Evolutionary conservation across 352 stramenopile genomes (phyloP).

Genomic region (Phytopythium vexans): DNA sequence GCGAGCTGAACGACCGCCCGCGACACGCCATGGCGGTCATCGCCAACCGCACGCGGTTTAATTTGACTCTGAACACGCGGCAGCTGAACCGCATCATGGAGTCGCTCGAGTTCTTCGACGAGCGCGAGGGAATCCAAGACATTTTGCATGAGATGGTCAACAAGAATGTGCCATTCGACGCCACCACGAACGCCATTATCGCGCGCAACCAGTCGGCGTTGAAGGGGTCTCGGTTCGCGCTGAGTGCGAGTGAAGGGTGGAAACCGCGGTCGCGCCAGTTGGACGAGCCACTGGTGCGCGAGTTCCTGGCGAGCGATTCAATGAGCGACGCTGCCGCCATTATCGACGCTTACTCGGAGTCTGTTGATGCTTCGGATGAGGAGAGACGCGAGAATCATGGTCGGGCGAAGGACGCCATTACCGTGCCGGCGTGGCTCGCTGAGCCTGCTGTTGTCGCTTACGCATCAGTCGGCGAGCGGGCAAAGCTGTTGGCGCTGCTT

Average conservation of each 20-base stretch:
- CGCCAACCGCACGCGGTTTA: conserved; percentile 52
- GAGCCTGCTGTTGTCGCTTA: conserved; percentile 36
- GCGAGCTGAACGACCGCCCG: conserved; percentile 26
- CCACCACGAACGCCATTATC: conserved; percentile 24
- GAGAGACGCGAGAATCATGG: conserved; percentile 4
- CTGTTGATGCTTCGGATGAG: conserved; percentile 17
- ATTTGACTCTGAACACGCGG: conserved; percentile 29
- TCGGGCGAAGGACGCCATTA: conserved; percentile 4
- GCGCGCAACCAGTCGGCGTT: conserved; percentile 34
- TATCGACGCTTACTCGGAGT: conserved; percentile 20
- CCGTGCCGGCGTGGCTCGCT: conserved; percentile 29
- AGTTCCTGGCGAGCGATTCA: conserved; percentile 24
- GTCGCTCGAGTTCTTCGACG: conserved; percentile 34
- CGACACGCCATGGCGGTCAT: conserved; percentile 49
- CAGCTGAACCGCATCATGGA: conserved; percentile 46
- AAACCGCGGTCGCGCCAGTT: conserved; percentile 18
- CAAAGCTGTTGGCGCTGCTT: conserved; percentile 49
- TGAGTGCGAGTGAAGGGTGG: conserved; percentile 3
- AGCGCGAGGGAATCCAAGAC: conserved; percentile 23
- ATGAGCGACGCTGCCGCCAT: conserved; percentile 32
- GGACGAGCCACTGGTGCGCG: conserved; percentile 15
- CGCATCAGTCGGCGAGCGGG: conserved; percentile 29
- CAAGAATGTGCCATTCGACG: conserved; percentile 19
- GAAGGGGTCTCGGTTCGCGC: conserved; percentile 20
- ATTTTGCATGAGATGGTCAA: conserved; percentile 46